Evolutionary conservation across 108 stramenopile species (phyloP).

Genomic region (Pseudonitzschia pungens): DNA sequence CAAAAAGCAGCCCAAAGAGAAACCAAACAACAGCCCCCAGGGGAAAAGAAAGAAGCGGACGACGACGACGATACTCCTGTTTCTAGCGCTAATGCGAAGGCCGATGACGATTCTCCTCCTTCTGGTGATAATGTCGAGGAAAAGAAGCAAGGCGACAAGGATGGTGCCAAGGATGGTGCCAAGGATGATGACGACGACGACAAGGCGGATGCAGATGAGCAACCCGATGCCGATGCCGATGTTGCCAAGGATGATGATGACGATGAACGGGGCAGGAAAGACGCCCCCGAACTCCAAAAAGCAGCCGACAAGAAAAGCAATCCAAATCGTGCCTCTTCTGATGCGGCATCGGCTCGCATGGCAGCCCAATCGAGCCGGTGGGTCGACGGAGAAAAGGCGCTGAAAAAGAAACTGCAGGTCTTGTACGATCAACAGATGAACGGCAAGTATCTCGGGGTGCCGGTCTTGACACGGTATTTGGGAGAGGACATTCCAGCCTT

Average conservation of each 20-base stretch:
- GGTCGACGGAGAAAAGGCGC: conserved; percentile 56
- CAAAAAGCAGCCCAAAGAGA: neutral
- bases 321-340: neutral
- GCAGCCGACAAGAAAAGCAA: neutral
- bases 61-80: too few species aligned
- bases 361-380: conserved; percentile 37
- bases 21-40: too few species aligned
- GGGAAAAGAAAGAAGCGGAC: too few species aligned
- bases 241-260: neutral
- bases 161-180: neutral
- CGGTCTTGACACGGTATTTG: conserved; percentile 57
- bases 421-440: conserved; percentile 47
- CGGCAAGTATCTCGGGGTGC: conserved; percentile 59
- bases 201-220: neutral
- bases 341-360: conserved; percentile 37
- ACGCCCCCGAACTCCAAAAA: neutral
- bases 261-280: neutral
- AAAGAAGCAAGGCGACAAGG: too few species aligned
- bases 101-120: too few species aligned
- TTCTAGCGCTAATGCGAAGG: too few species aligned
- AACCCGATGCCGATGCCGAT: neutral
- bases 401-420: conserved; percentile 48
- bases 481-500: conserved; percentile 67
- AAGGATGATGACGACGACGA: neutral
- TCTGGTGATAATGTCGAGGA: too few species aligned